phyloP scores from a whole-genome alignment of 2,329 filamentous ascomycete species.

The Alternaria incomplexa region DNA sequence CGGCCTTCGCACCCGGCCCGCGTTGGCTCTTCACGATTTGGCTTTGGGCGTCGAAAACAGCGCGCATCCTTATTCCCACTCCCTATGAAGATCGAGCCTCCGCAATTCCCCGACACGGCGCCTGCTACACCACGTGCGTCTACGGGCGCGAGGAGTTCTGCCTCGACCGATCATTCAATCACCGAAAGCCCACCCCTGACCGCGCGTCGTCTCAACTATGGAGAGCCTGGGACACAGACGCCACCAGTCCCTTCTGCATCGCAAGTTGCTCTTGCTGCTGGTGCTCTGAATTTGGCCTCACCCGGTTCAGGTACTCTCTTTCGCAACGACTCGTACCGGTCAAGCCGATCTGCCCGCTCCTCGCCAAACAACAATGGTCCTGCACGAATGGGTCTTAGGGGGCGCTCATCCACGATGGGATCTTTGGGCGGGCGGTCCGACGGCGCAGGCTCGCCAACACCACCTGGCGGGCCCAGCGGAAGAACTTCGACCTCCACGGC shows the following conservation, averaged over 20 bases:
- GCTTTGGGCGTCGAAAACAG: conserved; percentile 73
- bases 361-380: conserved; percentile 65
- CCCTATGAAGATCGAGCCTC: conserved; percentile 71
- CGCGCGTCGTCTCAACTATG: conserved; percentile 37
- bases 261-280: conserved; percentile 59
- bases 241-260: conserved; percentile 57
- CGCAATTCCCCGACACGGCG: conserved; percentile 52
- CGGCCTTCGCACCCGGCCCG: conserved; percentile 62
- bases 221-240: conserved; percentile 35
- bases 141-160: conserved; percentile 46
- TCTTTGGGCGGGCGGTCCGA: conserved; percentile 77
- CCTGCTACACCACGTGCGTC: conserved; percentile 55
- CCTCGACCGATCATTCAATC: conserved; percentile 42
- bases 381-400: conserved; percentile 66
- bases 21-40: conserved; percentile 71
- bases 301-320: conserved; percentile 55
- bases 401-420: conserved; percentile 87
- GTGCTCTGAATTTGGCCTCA: conserved; percentile 54
- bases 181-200: conserved; percentile 48
- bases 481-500: conserved; percentile 81
- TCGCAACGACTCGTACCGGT: conserved; percentile 67
- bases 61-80: conserved; percentile 84
- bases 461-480: conserved; percentile 50
- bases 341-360: conserved; percentile 69
- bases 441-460: conserved; percentile 70